A percentile compares a stretch with the other conserved stretches of the same genome.
Evolutionary conservation across 2,329 filamentous ascomycete species (phyloP).

Genomic region (Thelonectria discophora): DNA sequence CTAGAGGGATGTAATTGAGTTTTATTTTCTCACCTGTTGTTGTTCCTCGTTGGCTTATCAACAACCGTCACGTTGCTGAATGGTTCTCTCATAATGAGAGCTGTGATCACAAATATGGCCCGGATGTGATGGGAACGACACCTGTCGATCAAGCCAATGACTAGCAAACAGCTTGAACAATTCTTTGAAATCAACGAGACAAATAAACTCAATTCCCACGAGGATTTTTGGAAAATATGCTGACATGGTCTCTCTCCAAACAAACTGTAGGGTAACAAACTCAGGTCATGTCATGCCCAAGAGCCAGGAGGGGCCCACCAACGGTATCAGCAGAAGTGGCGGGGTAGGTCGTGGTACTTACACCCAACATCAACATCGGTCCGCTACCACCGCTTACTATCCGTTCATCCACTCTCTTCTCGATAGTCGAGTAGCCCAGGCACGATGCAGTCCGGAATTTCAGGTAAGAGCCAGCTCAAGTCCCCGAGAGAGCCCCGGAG

Average conservation of each 20-base stretch:
- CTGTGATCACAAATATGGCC: too few species aligned
- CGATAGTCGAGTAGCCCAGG: neutral
- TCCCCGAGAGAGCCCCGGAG: neutral
- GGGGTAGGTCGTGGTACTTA: constrained; percentile 38
- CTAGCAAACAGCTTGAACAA: too few species aligned
- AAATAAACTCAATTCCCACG: neutral
- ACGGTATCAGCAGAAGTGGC: constrained; percentile 35
- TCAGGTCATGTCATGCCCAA: constrained; percentile 14
- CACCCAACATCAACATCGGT: constrained; percentile 26
- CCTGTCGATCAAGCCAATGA: too few species aligned
- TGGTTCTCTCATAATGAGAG: too few species aligned
- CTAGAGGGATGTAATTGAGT: neutral
- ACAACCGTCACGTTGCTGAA: too few species aligned
- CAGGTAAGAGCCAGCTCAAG: constrained; percentile 61
- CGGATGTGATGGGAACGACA: too few species aligned
- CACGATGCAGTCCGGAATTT: constrained; percentile 81
- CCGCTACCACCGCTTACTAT: constrained; percentile 18
- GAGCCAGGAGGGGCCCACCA: constrained; percentile 29
- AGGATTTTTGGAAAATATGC: neutral
- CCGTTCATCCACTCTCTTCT: neutral
- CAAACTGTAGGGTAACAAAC: constrained; percentile 31
- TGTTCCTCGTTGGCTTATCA: neutral
- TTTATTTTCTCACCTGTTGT: neutral
- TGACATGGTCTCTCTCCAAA: neutral
- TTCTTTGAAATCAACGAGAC: neutral